Conservation (phyloP, 202 grass and related monocot genomes). For the Sporobolus alterniflorus region DNA sequence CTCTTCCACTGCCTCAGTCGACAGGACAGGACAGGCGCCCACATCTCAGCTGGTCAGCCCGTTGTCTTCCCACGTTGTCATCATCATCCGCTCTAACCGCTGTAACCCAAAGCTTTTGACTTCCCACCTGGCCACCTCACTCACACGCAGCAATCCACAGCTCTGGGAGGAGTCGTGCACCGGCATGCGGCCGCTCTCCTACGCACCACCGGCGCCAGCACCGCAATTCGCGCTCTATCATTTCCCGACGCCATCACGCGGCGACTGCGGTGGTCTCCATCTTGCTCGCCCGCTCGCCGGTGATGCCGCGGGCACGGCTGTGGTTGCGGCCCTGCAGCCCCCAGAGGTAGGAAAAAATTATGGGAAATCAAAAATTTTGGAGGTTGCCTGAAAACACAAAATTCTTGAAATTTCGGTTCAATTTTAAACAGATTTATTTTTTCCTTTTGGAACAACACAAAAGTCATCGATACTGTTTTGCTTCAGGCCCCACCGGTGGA, state of each 20-base stretch:
- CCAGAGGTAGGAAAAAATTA: too few species aligned
- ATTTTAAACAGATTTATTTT: too few species aligned
- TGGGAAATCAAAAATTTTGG: too few species aligned
- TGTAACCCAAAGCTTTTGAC: background rate
- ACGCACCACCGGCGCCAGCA: constrained; percentile 4
- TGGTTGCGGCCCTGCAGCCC: background rate
- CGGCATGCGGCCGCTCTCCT: constrained; percentile 55
- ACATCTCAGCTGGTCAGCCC: background rate
- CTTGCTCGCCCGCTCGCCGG: constrained; percentile 54
- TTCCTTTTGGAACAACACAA: too few species aligned
- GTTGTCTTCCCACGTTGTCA: background rate
- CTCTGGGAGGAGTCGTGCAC: background rate
- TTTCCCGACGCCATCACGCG: constrained; percentile 44
- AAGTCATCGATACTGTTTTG: too few species aligned
- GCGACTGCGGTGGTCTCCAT: constrained; percentile 46
- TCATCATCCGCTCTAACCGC: constrained; percentile 12
- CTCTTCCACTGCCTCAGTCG: constrained; percentile 21
- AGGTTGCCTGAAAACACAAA: too few species aligned
- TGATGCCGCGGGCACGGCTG: constrained; percentile 9
- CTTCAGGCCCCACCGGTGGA: too few species aligned
- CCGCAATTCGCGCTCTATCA: constrained; percentile 20
- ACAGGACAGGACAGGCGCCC: background rate
- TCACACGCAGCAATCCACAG: background rate
- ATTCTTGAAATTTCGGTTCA: too few species aligned
- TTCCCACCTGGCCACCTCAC: background rate